phyloP scores from a whole-genome alignment of 306 rosid species.

The Erythrophleum fordii region DNA sequence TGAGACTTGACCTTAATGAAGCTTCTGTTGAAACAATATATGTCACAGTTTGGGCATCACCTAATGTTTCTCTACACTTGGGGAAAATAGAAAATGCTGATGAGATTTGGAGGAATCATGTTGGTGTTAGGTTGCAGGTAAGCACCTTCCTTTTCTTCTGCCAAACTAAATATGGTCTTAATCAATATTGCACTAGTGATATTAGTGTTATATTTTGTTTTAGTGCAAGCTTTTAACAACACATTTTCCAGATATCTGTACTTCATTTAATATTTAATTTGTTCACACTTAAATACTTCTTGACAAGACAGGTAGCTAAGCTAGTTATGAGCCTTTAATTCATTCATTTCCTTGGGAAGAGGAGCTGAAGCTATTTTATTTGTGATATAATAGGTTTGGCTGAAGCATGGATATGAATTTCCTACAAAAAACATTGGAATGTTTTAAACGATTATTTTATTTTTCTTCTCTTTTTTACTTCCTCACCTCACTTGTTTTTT shows the following conservation, averaged over 20 bases:
- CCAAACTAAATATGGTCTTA: conserved; percentile 3
- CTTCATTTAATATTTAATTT: conserved; percentile 20
- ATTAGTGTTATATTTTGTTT: conserved; percentile 15
- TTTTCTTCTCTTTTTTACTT: neutral
- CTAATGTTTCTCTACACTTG: conserved; percentile 84
- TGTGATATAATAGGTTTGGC: neutral
- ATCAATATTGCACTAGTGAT: neutral
- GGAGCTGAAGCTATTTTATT: neutral
- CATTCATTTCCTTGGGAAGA: conserved; percentile 1
- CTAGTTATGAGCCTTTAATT: conserved; percentile 16
- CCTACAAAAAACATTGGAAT: conserved; percentile 3
- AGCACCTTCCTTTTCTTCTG: conserved; percentile 24
- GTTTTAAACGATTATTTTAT: neutral
- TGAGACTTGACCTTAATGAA: conserved; percentile 74
- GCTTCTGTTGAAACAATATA: conserved; percentile 84
- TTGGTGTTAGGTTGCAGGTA: conserved; percentile 87
- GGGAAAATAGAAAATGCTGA: conserved; percentile 92
- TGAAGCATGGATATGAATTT: neutral
- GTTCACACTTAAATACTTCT: neutral
- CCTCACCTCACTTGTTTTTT: neutral
- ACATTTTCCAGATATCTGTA: conserved; percentile 27
- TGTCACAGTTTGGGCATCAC: conserved; percentile 86
- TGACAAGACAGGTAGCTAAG: neutral
- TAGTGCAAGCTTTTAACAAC: neutral
- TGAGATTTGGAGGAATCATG: conserved; percentile 83